phyloP scores from a whole-genome alignment of 2,329 filamentous ascomycete genomes.

The Fusarium nisikadoi region DNA sequence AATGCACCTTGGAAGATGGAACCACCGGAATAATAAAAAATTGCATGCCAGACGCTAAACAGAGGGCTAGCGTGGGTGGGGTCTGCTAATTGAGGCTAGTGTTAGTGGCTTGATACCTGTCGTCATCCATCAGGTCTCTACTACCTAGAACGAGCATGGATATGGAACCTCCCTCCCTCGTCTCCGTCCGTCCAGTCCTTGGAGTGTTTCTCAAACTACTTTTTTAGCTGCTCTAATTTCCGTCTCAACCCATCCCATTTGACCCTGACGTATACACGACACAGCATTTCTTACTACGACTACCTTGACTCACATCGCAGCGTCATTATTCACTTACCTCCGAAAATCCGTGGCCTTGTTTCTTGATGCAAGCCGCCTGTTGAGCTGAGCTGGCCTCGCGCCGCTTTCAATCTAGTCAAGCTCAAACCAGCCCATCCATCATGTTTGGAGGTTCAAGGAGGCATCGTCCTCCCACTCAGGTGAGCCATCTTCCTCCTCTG shows the following conservation, averaged over 20 bases:
- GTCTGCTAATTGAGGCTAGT: slow-evolving; percentile 26
- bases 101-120: slow-evolving; percentile 43
- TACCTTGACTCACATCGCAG: slow-evolving; percentile 22
- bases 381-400: slow-evolving; percentile 37
- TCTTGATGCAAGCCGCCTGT: slow-evolving; percentile 38
- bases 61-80: slow-evolving; percentile 19
- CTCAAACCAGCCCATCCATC: slow-evolving; percentile 29
- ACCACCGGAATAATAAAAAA: neutral
- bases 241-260: slow-evolving; percentile 17
- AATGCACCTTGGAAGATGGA: neutral
- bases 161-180: slow-evolving; percentile 26
- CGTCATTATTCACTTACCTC: slow-evolving; percentile 4
- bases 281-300: slow-evolving; percentile 11
- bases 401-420: slow-evolving; percentile 34
- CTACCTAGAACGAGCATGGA: slow-evolving; percentile 17
- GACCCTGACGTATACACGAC: slow-evolving; percentile 10
- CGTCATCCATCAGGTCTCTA: slow-evolving; percentile 39
- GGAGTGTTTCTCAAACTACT: slow-evolving; percentile 16
- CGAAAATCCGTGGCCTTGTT: slow-evolving; percentile 30
- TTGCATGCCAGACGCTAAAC: neutral
- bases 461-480: slow-evolving; percentile 60
- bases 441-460: slow-evolving; percentile 65
- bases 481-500: slow-evolving; percentile 51
- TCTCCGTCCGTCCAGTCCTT: neutral
- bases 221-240: slow-evolving; percentile 21